Conservation (phyloP, 176 grass and related monocot species). For the Puccinellia tenuiflora region DNA sequence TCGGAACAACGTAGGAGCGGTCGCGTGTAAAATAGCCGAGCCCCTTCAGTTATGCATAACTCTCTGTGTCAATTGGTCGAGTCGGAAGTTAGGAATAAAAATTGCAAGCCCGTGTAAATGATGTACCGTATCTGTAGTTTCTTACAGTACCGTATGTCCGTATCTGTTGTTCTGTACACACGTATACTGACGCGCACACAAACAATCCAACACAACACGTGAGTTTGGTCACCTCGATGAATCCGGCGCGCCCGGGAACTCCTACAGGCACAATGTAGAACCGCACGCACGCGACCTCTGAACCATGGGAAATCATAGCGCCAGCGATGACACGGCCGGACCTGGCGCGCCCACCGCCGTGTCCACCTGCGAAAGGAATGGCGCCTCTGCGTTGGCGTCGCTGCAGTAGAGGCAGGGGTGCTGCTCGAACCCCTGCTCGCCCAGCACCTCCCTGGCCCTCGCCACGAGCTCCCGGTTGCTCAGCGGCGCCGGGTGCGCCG, state of each 20-base stretch:
- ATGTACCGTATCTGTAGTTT: neutral
- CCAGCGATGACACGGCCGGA: neutral
- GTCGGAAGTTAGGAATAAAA: neutral
- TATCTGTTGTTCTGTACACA: neutral
- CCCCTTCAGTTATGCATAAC: too few species aligned
- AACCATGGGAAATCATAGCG: neutral
- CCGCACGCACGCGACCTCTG: neutral
- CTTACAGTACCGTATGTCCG: too few species aligned
- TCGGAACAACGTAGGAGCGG: too few species aligned
- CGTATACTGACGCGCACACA: neutral
- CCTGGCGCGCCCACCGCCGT: neutral
- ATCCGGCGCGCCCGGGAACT: neutral
- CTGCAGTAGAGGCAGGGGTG: constrained; percentile 80
- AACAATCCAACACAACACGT: neutral
- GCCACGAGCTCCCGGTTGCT: constrained; percentile 61
- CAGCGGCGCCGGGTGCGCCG: constrained; percentile 28
- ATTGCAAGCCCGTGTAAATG: neutral
- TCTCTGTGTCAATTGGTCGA: neutral
- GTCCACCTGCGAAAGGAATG: constrained; percentile 39
- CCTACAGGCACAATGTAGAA: neutral
- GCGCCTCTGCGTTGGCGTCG: constrained; percentile 46
- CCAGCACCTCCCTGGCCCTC: constrained; percentile 32
- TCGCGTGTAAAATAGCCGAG: too few species aligned
- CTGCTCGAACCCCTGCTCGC: constrained; percentile 34
- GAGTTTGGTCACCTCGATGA: neutral